Base-by-base conservation (phyloP, 176 grass and related monocot species). In the Metroxylon sagu region DNA sequence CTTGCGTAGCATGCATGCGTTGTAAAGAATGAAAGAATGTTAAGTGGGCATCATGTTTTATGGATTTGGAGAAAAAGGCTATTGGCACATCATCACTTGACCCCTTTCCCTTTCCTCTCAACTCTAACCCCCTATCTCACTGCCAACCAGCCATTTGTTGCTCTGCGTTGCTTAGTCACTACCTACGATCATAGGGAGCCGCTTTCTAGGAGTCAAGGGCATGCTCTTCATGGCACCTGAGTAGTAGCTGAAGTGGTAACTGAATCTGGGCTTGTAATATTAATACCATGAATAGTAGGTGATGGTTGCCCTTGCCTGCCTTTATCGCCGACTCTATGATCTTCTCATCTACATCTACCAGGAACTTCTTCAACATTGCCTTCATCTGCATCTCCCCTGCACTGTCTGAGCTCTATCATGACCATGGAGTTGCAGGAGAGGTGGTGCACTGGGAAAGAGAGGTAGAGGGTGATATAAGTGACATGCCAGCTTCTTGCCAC, bases 391-490 rank as follows among this genome's bases (percentile, higher is more conserved):
- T 97, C 25, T 87, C 88, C 56, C 85, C 91, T 26, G 81, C 87
- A 50, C 81, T 83, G 49, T 78, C 80, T 31, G 87, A 63, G 48
- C 76, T 79, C 66, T 85, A 79, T 70, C 86, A 85, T 16, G 92
- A 97, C 92, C 92, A 97, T 50, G 92, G 85, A 64, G 77, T 87
- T 60, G 71, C 74, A 55, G 92, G 87, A 54, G 92, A 97, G 64
- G 86, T 63, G 49, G 64, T n/a, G 55, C 52, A 50, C 61, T 89
- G 84, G 65, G 81, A 75, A 48, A 74, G 66, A 48, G 78, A 71
- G 26, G 86, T 67, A 72, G 78, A 69, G 59, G 87, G 81, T 43
- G 92, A 90, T 60, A 85, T 79, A 43, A 77, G 87, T 31, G 85
- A 67, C 55, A 69, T 4, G 78, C 60, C 31, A 31, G 43, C 66